Evolutionary conservation across 345 rosid species (phyloP).

Genomic region (Durio zibethinus): DNA sequence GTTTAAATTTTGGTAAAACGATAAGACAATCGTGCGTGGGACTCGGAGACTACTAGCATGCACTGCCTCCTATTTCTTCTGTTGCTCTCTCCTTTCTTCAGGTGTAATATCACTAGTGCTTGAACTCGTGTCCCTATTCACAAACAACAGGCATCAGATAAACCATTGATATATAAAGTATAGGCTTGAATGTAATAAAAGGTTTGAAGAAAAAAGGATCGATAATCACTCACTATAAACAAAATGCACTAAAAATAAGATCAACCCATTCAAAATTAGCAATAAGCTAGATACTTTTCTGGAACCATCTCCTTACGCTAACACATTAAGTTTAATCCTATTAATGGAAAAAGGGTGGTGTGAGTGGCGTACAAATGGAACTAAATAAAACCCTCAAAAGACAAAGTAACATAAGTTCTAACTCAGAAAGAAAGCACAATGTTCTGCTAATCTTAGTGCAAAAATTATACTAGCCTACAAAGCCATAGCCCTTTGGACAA

Average conservation of each 20-base stretch:
- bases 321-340: not conserved
- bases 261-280: not conserved
- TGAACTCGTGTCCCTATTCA: constrained; percentile 54
- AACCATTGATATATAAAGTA: not conserved
- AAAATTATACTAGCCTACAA: not conserved
- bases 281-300: not conserved
- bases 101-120: constrained; percentile 42
- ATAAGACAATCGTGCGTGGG: constrained; percentile 46
- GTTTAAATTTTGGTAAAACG: not conserved
- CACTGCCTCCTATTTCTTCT: constrained; percentile 62
- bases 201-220: not conserved
- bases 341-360: not conserved
- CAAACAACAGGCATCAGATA: constrained; percentile 11
- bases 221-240: not conserved
- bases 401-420: not conserved
- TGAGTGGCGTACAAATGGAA: not conserved
- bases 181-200: not conserved
- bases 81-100: constrained; percentile 60
- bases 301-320: not conserved
- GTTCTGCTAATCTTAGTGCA: not conserved
- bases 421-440: not conserved
- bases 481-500: not conserved
- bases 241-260: not conserved
- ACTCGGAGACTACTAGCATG: constrained; percentile 63
- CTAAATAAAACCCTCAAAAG: not conserved